Conservation (phyloP, 768 basidiomycete species). For the Multifurca ochricompacta region DNA sequence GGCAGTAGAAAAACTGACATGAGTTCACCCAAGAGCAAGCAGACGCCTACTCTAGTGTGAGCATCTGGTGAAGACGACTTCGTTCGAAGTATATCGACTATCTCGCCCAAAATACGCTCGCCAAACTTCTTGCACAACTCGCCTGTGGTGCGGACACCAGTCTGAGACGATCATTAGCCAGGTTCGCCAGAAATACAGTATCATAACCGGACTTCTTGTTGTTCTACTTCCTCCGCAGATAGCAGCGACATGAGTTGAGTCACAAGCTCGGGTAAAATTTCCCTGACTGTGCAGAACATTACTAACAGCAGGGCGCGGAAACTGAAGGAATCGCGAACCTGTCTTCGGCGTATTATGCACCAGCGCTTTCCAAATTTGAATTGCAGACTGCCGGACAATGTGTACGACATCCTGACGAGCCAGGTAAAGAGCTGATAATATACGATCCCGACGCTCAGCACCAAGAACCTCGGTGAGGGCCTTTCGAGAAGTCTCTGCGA, state of each 20-base stretch:
- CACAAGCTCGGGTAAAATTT: slow-evolving; percentile 83
- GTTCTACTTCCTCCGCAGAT: slow-evolving; percentile 72
- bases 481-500: slow-evolving; percentile 74
- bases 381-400: slow-evolving; percentile 81
- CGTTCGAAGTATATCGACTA: slow-evolving; percentile 68
- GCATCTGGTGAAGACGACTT: slow-evolving; percentile 55
- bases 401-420: slow-evolving; percentile 90
- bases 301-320: not conserved
- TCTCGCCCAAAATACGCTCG: slow-evolving; percentile 79
- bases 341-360: slow-evolving; percentile 92
- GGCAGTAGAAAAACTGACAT: slow-evolving; percentile 45
- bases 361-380: slow-evolving; percentile 97
- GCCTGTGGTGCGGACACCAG: slow-evolving; percentile 76
- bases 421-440: slow-evolving; percentile 84
- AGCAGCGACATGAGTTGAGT: slow-evolving; percentile 70
- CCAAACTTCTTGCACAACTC: slow-evolving; percentile 96
- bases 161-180: slow-evolving; percentile 37
- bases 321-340: slow-evolving; percentile 37
- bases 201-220: slow-evolving; percentile 62
- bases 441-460: slow-evolving; percentile 79
- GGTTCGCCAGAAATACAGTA: not conserved
- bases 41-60: slow-evolving; percentile 74
- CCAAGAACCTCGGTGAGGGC: slow-evolving; percentile 87
- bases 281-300: slow-evolving; percentile 50
- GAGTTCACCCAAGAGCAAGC: slow-evolving; percentile 78